Evolutionary conservation across 257 asterid species (phyloP).

Genomic region (Dorcoceras hygrometricum): DNA sequence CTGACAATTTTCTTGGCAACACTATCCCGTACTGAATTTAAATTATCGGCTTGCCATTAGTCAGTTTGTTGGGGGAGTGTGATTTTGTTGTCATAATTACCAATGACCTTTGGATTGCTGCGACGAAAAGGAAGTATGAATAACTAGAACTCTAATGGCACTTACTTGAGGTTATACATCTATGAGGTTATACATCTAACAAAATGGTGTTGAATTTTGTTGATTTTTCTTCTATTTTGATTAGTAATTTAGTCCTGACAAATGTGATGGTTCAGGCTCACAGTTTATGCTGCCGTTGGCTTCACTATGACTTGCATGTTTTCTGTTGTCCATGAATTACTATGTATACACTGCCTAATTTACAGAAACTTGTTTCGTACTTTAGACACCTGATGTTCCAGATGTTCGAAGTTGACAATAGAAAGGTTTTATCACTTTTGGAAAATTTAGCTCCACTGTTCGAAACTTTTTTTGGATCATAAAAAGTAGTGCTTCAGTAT

Average conservation of each 20-base stretch:
- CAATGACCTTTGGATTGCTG: not conserved
- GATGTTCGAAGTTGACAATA: slow-evolving; percentile 5
- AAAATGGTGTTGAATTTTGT: slow-evolving; percentile 5
- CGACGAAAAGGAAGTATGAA: slow-evolving; percentile 9
- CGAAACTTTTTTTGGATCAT: not conserved
- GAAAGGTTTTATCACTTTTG: slow-evolving; percentile 8
- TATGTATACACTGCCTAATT: not conserved
- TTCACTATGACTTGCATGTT: slow-evolving; percentile 9
- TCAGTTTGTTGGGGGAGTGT: slow-evolving; percentile 5
- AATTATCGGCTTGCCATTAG: not conserved
- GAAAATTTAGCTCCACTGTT: slow-evolving; percentile 16
- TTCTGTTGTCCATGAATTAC: not conserved
- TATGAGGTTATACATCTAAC: too few species aligned
- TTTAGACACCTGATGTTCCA: slow-evolving; percentile 14
- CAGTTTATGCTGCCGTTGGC: slow-evolving; percentile 8
- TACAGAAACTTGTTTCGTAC: slow-evolving; percentile 5
- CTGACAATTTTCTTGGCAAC: slow-evolving; percentile 5
- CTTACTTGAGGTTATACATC: not conserved
- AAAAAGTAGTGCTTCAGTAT: slow-evolving; percentile 3
- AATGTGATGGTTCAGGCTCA: slow-evolving; percentile 21
- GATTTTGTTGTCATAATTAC: slow-evolving; percentile 4
- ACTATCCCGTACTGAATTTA: slow-evolving; percentile 7
- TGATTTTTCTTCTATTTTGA: slow-evolving; percentile 13
- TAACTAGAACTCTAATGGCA: not conserved
- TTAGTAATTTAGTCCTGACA: slow-evolving; percentile 13